phyloP scores from a whole-genome alignment of 257 asterid genomes.

The Solanum sitiens region DNA sequence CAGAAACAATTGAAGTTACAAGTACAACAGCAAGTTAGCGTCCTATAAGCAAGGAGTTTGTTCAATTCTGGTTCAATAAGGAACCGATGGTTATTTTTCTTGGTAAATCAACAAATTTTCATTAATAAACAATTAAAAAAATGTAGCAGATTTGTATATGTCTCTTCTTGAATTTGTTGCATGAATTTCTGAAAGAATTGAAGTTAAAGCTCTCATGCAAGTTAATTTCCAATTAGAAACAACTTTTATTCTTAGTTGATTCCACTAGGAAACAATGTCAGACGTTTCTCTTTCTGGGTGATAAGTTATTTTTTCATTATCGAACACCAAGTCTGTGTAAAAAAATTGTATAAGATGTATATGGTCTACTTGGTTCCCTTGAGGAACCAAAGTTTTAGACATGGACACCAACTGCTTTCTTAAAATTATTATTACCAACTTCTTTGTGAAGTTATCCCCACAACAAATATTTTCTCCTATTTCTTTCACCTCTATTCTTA shows the following conservation, averaged over 20 bases:
- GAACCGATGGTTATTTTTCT: neutral
- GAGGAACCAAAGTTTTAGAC: neutral
- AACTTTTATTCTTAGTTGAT: neutral
- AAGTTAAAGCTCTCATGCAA: neutral
- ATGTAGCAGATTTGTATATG: neutral
- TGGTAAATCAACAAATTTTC: neutral
- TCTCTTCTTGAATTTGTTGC: neutral
- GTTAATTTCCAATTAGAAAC: neutral
- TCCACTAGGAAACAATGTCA: neutral
- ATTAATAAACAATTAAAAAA: neutral
- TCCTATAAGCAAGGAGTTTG: neutral
- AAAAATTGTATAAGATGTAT: neutral
- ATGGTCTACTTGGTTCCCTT: neutral
- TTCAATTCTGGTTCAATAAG: neutral
- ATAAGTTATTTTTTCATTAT: neutral
- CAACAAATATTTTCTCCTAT: neutral
- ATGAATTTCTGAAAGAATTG: neutral
- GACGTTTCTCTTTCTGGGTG: neutral
- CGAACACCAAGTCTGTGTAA: neutral
- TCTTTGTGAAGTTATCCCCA: neutral
- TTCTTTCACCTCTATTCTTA: neutral
- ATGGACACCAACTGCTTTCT: neutral
- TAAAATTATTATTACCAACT: neutral
- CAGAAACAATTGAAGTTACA: neutral
- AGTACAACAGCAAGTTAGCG: neutral